Conservation (phyloP, 2,329 filamentous ascomycete species). For the Monosporascus sp. region DNA sequence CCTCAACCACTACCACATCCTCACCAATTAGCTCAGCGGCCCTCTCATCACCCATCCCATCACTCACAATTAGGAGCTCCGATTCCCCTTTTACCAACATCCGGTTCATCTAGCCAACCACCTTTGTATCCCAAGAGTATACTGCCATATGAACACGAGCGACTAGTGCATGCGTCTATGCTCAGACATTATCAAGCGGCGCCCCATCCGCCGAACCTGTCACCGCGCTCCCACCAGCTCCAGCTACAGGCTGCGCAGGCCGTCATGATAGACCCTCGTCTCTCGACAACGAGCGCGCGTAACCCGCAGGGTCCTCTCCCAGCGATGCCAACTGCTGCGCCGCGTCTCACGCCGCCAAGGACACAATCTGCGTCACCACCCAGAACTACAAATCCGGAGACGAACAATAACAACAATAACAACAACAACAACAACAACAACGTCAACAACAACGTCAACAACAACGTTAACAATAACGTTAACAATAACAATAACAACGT, state of each 20-base stretch:
- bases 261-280: slow-evolving; percentile 34
- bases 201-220: slow-evolving; percentile 24
- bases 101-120: slow-evolving; percentile 11
- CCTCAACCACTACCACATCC: slow-evolving; percentile 15
- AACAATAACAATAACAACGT: slow-evolving; percentile 11
- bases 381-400: slow-evolving; percentile 34
- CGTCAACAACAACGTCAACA: slow-evolving; percentile 34
- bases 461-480: no score
- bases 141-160: slow-evolving; percentile 19
- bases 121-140: slow-evolving; percentile 18
- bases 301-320: slow-evolving; percentile 41
- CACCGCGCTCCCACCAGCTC: slow-evolving; percentile 41
- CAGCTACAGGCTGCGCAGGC: slow-evolving; percentile 39
- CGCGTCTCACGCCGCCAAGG: slow-evolving; percentile 39
- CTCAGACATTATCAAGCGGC: slow-evolving; percentile 20
- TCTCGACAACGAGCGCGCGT: slow-evolving; percentile 28
- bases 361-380: slow-evolving; percentile 46
- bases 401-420: no score
- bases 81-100: slow-evolving; percentile 12
- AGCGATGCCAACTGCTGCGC: slow-evolving; percentile 26
- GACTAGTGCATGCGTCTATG: slow-evolving; percentile 15
- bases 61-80: slow-evolving; percentile 14
- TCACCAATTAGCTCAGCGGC: slow-evolving; percentile 8
- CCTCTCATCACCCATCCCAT: slow-evolving; percentile 14
- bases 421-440: slow-evolving; percentile 9